Base-by-base conservation (phyloP, 768 basidiomycete species). In the Podaxis sp. region DNA sequence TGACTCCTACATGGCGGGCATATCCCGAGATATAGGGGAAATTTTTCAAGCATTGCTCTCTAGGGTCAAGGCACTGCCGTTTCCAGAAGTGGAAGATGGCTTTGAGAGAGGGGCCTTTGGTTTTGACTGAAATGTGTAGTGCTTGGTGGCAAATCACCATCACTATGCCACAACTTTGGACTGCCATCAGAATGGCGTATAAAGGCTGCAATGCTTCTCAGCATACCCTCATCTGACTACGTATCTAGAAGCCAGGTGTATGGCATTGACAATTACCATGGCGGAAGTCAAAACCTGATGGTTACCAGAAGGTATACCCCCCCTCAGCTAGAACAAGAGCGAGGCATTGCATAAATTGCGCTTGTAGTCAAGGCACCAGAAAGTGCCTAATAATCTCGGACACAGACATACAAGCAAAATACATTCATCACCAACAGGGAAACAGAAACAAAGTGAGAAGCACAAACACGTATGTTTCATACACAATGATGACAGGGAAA, bases 161-260 rank as follows among this genome's bases (percentile, higher is more conserved):
- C 13, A 41, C 58, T 27, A 66, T 58, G n/a, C 65, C 63, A 24
- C 59, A 66, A n/a, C 38, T 66, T 13, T 66, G 65, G 65, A 66
- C 65, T 17, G 41, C 57, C 8, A 60, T 66, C 47, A 63, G 65
- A 54, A 33, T 66, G 36, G 24, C 52, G 12, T 56, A 61, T 22
- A 40, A 47, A 27, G 52, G 58, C 6, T 40, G 51, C 41, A 66
- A 40, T 22, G 12, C 15, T 7, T 56, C 63, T 3, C 65, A 66
- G 41, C 25, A 61, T 13, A 15, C 50, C 12, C 63, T 66, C 29
- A 38, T 64, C 27, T 38, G 58, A 36, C 33, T 38, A 15, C 64
- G 65, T 63, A 24, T 61, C 9, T 25, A 53, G 29, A 57, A 59
- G 36, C 64, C 65, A 6, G 55, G 55, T 24, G 24, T 24, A 24